Evolutionary conservation across 2,329 filamentous ascomycete genomes (phyloP).

Genomic region (Rhinocladiella similis): DNA sequence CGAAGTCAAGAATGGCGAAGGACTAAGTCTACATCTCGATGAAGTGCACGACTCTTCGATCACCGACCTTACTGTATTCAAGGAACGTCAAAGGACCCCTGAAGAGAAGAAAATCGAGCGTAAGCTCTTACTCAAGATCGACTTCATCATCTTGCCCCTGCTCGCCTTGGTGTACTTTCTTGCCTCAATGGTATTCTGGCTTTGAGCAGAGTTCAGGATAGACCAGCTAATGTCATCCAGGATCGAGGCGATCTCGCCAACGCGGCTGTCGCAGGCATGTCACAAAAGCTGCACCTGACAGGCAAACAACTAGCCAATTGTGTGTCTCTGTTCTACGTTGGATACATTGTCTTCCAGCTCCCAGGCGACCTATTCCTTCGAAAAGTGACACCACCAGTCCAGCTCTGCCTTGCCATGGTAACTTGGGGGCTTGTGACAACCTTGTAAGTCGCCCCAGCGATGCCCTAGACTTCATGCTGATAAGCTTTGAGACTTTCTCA

Average conservation of each 20-base stretch:
- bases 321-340: constrained; percentile 4
- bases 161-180: constrained; percentile 12
- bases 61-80: too few species aligned
- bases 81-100: not conserved
- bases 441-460: not conserved
- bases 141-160: constrained; percentile 12
- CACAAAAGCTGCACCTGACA: constrained; percentile 1
- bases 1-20: too few species aligned
- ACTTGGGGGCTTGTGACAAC: not conserved
- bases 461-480: not conserved
- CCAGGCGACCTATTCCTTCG: constrained; percentile 2
- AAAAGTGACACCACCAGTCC: constrained; percentile 1
- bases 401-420: constrained; percentile 2
- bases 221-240: not conserved
- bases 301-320: not conserved
- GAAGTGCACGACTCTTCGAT: too few species aligned
- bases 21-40: too few species aligned
- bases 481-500: not conserved
- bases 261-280: constrained; percentile 8
- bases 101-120: constrained; percentile 4
- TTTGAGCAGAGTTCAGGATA: too few species aligned
- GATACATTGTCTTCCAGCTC: constrained; percentile 12
- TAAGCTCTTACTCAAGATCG: constrained; percentile 6
- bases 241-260: constrained; percentile 8
- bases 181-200: not conserved